Base-by-base conservation (phyloP, 306 rosid species). In the Inga laurina region DNA sequence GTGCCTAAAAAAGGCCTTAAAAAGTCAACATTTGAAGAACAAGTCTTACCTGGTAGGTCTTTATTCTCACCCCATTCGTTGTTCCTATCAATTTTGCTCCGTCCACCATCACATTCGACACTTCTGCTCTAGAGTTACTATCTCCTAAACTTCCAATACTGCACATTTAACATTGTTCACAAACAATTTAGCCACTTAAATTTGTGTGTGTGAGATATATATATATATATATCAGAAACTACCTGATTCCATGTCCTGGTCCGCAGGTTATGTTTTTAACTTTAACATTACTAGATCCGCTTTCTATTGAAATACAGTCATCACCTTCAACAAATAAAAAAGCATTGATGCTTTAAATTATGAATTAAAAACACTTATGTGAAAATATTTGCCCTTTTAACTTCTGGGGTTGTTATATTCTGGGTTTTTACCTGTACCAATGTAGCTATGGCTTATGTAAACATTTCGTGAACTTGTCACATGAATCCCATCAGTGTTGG, bases 161-260 rank as follows among this genome's bases (percentile, higher is more conserved):
- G 80, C 73, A 72, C 35, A 43, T 78, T 5, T 39, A 41, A 57
- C 14, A 65, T 30, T 10, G n/a, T 70, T 39, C 19, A 15, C 34
- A 37, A 84, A 14, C 69, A 79, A 51, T 10, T 76, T 64, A 61
- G 24, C 56, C 62, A 27, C 30, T 34, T 37, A 48, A 71, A 59
- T 72, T 27, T 22, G 19, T 65, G n/a, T 12, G 39, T 30, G 16
- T 64, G 39, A 10, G 32, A 51, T 45, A 19, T 5, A 27, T 19
- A 11, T 22, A 70, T 51, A 51, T 51, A 3, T 18, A 19, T 18
- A 18, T 18, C 30, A 27, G 30, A 27, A 27, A 27, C 30, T 95
- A 93, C 98, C 98, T 95, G 84, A 93, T 93, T 87, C 99, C 99
- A 87, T 95, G 99, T 35, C 99, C 99, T 13, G 99, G 99, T n/a